Conservation (phyloP, 2,329 filamentous ascomycete species). For the Xylaria sp. region DNA sequence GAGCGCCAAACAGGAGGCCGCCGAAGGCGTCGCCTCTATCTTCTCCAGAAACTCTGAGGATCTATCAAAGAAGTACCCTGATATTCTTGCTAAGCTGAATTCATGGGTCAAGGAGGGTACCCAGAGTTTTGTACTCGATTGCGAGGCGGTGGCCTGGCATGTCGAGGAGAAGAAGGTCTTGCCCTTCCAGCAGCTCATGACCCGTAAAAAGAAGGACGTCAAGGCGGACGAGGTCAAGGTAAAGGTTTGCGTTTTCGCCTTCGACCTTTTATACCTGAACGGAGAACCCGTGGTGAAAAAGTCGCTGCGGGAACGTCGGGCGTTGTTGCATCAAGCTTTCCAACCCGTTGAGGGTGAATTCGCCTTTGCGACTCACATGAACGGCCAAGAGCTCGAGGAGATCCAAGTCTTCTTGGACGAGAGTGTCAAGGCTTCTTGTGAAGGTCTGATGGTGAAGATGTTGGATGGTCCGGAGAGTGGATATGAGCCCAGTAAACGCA, state of each 20-base stretch:
- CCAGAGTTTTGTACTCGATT: slow-evolving; percentile 95
- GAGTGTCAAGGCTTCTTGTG: slow-evolving; percentile 90
- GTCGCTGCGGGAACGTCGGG: slow-evolving; percentile 74
- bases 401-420: slow-evolving; percentile 92
- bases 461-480: slow-evolving; percentile 85
- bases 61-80: slow-evolving; percentile 93
- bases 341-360: slow-evolving; percentile 81
- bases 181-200: slow-evolving; percentile 98
- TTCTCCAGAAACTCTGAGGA: slow-evolving; percentile 98
- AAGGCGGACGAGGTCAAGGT: slow-evolving; percentile 93
- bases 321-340: slow-evolving; percentile 69
- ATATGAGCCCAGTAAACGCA: slow-evolving; percentile 93
- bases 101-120: slow-evolving; percentile 87
- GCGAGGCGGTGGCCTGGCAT: slow-evolving; percentile 97
- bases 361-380: slow-evolving; percentile 76
- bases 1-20: slow-evolving; percentile 58
- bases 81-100: slow-evolving; percentile 81
- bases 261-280: slow-evolving; percentile 90
- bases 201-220: slow-evolving; percentile 93
- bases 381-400: slow-evolving; percentile 85
- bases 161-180: slow-evolving; percentile 90
- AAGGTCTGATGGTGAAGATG: slow-evolving; percentile 99
- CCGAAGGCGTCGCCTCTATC: slow-evolving; percentile 77
- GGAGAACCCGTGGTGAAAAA: slow-evolving; percentile 86
- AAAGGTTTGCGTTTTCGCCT: slow-evolving; percentile 95